Conservation (phyloP, 306 rosid genomes). For the Prunus salicina region DNA sequence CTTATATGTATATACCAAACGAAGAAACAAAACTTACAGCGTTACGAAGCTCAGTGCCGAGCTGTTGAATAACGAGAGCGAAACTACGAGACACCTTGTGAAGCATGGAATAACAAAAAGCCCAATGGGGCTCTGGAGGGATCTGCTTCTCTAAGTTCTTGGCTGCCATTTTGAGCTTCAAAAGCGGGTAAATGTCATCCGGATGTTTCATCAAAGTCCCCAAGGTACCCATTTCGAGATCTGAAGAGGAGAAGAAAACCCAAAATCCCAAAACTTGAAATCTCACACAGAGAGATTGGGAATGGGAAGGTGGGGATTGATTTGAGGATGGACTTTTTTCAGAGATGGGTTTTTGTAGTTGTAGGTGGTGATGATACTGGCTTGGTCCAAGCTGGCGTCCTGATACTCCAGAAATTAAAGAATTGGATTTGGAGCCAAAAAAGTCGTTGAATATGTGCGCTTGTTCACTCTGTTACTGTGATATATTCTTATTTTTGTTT, state of each 20-base stretch:
- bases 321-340: not conserved
- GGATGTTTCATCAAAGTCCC: slow-evolving; percentile 72
- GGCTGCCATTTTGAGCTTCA: slow-evolving; percentile 78
- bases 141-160: slow-evolving; percentile 89
- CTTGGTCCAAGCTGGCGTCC: slow-evolving; percentile 25
- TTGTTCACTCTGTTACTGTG: not conserved
- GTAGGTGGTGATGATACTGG: not conserved
- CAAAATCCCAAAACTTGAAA: not conserved
- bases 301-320: not conserved
- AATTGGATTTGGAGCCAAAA: not conserved
- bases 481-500: not conserved
- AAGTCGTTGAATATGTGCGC: not conserved
- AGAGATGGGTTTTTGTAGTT: not conserved
- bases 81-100: slow-evolving; percentile 94
- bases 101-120: slow-evolving; percentile 78
- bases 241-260: not conserved
- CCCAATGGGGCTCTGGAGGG: slow-evolving; percentile 92
- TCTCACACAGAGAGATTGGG: not conserved
- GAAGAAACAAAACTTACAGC: slow-evolving; percentile 53
- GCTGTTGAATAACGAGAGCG: slow-evolving; percentile 93
- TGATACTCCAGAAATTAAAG: not conserved
- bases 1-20: not conserved
- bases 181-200: slow-evolving; percentile 73
- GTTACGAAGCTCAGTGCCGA: slow-evolving; percentile 72
- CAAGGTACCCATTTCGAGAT: slow-evolving; percentile 57